phyloP scores from a whole-genome alignment of 768 basidiomycete species.

The Hypholoma sublateritium region DNA sequence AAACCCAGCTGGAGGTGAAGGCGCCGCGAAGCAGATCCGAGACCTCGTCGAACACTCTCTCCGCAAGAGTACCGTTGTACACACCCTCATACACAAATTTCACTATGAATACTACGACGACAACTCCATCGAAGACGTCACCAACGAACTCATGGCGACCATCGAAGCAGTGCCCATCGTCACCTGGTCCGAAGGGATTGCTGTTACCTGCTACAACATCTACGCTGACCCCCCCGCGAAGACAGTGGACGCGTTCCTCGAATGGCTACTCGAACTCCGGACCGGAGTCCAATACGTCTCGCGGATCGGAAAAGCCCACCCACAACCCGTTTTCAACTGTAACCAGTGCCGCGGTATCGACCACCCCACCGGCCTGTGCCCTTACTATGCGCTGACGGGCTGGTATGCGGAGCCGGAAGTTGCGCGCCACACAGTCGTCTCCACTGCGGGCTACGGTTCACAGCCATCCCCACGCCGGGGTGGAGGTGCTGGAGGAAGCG shows the following conservation, averaged over 20 bases:
- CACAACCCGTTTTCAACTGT: not conserved
- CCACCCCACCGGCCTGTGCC: not conserved
- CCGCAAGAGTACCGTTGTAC: not conserved
- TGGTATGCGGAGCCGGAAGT: not conserved
- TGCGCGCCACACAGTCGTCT: too few relatives aligned
- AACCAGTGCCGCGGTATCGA: not conserved
- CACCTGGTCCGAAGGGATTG: not conserved
- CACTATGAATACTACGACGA: not conserved
- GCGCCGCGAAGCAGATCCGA: not conserved
- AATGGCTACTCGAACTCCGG: not conserved
- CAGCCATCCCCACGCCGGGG: too few relatives aligned
- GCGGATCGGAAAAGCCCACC: not conserved
- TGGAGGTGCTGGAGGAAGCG: too few relatives aligned
- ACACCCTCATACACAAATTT: not conserved
- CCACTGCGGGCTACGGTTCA: too few relatives aligned
- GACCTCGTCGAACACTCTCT: not conserved
- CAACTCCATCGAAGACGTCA: not conserved
- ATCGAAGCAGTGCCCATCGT: not conserved
- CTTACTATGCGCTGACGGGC: not conserved
- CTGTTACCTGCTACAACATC: not conserved
- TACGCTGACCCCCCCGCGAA: not conserved
- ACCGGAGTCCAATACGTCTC: not conserved
- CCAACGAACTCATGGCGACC: not conserved
- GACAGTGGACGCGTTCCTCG: too few relatives aligned
- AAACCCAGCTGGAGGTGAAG: not conserved